These are phyloP conservation scores for Paecilomyces formosus DNA, from an alignment of 2,329 filamentous ascomycete genomes.

Conservation along the genomic window DNA sequence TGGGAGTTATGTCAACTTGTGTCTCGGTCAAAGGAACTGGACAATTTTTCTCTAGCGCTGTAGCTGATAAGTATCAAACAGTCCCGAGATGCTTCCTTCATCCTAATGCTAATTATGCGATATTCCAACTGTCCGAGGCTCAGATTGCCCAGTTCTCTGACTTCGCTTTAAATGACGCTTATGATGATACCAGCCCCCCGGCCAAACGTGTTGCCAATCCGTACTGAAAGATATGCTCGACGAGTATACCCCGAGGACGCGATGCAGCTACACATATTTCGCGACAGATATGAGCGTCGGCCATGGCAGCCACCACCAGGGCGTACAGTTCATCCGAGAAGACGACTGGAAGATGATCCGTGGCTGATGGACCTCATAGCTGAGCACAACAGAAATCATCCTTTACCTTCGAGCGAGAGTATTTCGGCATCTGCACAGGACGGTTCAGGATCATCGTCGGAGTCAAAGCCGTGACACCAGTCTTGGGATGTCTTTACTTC, in stretches of 20 bases:
- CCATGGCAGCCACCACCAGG: background rate
- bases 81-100: conserved; percentile 6
- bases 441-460: background rate
- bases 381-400: background rate
- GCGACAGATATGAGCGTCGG: conserved; percentile 4
- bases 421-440: background rate
- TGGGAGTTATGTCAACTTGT: background rate
- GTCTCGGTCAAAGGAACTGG: no score
- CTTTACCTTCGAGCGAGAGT: background rate
- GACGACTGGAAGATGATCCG: background rate
- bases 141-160: conserved; percentile 2
- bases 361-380: background rate
- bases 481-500: background rate
- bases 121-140: conserved; percentile 3
- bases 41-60: background rate
- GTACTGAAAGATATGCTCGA: conserved; percentile 4
- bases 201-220: conserved; percentile 1
- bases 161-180: background rate
- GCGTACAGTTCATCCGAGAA: background rate
- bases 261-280: conserved; percentile 4
- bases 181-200: background rate
- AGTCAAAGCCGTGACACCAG: background rate
- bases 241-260: conserved; percentile 3
- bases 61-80: background rate
- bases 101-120: background rate